A percentile compares a stretch with the other conserved stretches of the same genome.
phyloP scores from a whole-genome alignment of 805 yeast species.

The Alloascoidea hylecoeti region DNA sequence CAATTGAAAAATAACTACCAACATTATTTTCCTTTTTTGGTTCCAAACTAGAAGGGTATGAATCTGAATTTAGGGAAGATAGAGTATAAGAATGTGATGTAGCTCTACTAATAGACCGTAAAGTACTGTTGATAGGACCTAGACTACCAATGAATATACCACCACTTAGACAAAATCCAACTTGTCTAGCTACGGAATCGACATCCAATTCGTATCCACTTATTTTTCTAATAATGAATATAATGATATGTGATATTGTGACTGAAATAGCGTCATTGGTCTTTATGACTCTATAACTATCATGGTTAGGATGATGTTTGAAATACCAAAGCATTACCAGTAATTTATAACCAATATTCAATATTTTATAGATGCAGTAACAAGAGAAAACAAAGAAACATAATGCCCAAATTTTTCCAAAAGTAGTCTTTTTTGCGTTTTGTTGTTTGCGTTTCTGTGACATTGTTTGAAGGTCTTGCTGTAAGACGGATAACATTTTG shows the following conservation, averaged over 20 bases:
- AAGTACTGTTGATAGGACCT: constrained; percentile 20
- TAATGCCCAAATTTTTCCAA: constrained; percentile 14
- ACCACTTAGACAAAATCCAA: constrained; percentile 24
- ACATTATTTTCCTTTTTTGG: constrained; percentile 1
- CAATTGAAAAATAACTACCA: constrained; percentile 8
- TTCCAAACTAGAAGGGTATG: neutral
- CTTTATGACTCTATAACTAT: neutral
- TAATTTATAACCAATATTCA: constrained; percentile 12
- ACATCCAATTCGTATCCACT: neutral
- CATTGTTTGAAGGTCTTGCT: constrained; percentile 15
- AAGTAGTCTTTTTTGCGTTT: constrained; percentile 12
- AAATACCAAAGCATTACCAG: neutral
- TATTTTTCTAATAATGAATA: neutral
- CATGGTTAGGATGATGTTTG: neutral
- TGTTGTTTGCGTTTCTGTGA: constrained; percentile 13
- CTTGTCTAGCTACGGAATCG: constrained; percentile 16
- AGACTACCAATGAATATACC: constrained; percentile 19
- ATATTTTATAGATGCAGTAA: constrained; percentile 25
- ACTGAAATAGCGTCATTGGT: neutral
- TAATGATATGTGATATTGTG: neutral
- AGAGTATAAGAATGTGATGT: neutral
- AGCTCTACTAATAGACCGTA: constrained; percentile 15
- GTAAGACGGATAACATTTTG: constrained; percentile 16
- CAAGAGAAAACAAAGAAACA: constrained; percentile 18
- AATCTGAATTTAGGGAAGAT: constrained; percentile 14